Evolutionary conservation across 257 asterid species (phyloP).

Genomic region (Capsicum pubescens): DNA sequence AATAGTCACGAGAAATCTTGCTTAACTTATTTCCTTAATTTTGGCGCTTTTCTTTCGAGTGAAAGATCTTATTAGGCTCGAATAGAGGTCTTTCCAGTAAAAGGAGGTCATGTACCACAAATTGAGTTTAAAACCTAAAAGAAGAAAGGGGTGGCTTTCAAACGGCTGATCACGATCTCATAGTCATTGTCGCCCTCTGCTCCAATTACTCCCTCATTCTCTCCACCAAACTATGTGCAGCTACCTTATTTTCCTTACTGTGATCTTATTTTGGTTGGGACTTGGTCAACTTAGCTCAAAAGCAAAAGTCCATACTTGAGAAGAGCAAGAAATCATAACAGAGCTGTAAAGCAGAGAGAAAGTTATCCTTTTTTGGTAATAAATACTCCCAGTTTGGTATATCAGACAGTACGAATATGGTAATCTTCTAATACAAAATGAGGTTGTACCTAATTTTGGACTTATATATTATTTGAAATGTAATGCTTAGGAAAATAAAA

Average conservation of each 20-base stretch:
- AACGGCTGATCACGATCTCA: background rate
- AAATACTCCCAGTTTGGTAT: background rate
- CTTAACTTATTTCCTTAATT: background rate
- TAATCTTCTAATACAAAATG: background rate
- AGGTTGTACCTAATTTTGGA: background rate
- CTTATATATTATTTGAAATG: background rate
- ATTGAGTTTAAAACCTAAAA: background rate
- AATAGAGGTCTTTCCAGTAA: background rate
- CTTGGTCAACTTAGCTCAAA: slow-evolving; percentile 22
- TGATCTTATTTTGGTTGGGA: slow-evolving; percentile 21
- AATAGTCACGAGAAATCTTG: background rate
- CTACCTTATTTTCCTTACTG: slow-evolving; percentile 2
- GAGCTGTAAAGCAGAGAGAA: background rate
- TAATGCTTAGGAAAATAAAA: background rate
- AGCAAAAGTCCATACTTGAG: background rate
- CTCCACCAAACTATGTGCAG: background rate
- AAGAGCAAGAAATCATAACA: slow-evolving; percentile 13
- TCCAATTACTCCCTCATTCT: background rate
- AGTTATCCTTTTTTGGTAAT: background rate
- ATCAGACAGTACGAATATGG: background rate
- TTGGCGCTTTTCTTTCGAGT: background rate
- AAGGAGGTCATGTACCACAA: background rate
- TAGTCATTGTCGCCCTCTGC: background rate
- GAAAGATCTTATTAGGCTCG: background rate
- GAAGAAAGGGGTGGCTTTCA: background rate